Evolutionary conservation across 352 stramenopile genomes (phyloP).

Genomic region (Globisporangium lucens): DNA sequence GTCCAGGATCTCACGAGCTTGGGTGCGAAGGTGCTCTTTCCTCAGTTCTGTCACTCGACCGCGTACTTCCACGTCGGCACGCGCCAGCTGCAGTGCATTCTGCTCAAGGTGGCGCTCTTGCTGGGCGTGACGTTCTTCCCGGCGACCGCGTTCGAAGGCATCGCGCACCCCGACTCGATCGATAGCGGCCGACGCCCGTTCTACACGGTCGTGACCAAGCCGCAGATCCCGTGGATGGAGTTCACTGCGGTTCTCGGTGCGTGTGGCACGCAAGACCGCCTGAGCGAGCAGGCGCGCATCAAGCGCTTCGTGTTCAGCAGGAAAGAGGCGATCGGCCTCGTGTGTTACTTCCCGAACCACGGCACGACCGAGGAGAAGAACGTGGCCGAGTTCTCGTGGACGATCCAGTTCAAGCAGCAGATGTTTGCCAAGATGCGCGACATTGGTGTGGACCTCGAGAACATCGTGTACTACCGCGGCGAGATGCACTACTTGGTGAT

Average conservation of each 20-base stretch:
- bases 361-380: constrained; percentile 72
- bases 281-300: constrained; percentile 61
- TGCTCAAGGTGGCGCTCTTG: constrained; percentile 78
- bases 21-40: constrained; percentile 81
- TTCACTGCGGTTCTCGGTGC: constrained; percentile 70
- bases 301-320: constrained; percentile 78
- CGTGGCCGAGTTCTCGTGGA: constrained; percentile 82
- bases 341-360: constrained; percentile 80
- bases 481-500: constrained; percentile 88
- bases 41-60: constrained; percentile 77
- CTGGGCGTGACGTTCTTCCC: constrained; percentile 69
- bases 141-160: constrained; percentile 55
- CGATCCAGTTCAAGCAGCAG: constrained; percentile 83
- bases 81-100: constrained; percentile 79
- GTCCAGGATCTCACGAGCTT: constrained; percentile 79
- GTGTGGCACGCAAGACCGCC: constrained; percentile 62
- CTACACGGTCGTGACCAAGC: constrained; percentile 70
- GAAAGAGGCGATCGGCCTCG: constrained; percentile 76
- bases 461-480: constrained; percentile 84
- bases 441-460: constrained; percentile 74
- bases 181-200: constrained; percentile 57
- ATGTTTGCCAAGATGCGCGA: constrained; percentile 78
- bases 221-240: constrained; percentile 77
- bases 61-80: constrained; percentile 85
- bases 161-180: constrained; percentile 48